Percentiles rank a stretch among this genome's conserved stretches.
Evolutionary conservation across 2,329 filamentous ascomycete species (phyloP).

Genomic region (Cladophialophora yegresii): DNA sequence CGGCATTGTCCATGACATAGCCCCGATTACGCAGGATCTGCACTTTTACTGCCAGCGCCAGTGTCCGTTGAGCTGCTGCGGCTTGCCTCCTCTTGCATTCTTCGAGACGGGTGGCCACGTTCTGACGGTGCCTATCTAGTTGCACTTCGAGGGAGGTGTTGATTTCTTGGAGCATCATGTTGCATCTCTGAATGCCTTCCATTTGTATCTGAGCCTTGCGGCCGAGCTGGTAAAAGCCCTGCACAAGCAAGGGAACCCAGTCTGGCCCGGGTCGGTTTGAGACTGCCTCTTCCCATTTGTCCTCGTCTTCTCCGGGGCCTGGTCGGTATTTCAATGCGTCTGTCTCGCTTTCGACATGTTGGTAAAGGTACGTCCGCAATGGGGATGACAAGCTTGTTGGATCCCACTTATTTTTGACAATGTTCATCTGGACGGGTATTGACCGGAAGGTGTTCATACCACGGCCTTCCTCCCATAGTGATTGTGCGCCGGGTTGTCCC

Average conservation of each 20-base stretch:
- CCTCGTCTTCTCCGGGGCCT: slow-evolving; percentile 58
- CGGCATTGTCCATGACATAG: slow-evolving; percentile 65
- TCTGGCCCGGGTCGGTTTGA: slow-evolving; percentile 59
- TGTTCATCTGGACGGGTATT: slow-evolving; percentile 61
- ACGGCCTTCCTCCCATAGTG: slow-evolving; percentile 26
- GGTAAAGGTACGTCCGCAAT: slow-evolving; percentile 66
- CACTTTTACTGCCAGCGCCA: slow-evolving; percentile 64
- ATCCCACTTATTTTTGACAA: slow-evolving; percentile 65
- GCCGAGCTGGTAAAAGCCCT: slow-evolving; percentile 62
- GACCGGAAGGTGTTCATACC: slow-evolving; percentile 57
- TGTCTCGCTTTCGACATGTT: slow-evolving; percentile 58
- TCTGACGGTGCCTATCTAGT: slow-evolving; percentile 62
- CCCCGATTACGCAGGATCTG: slow-evolving; percentile 65
- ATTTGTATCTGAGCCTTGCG: slow-evolving; percentile 60
- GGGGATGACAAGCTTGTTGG: slow-evolving; percentile 54
- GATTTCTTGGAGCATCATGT: slow-evolving; percentile 64
- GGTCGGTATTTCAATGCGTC: slow-evolving; percentile 64
- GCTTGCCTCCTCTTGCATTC: slow-evolving; percentile 62
- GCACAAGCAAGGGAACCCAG: slow-evolving; percentile 62
- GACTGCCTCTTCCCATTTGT: slow-evolving; percentile 66
- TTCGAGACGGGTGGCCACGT: slow-evolving; percentile 59
- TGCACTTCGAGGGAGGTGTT: slow-evolving; percentile 62
- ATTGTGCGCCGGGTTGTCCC: slow-evolving; percentile 43
- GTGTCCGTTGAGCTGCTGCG: slow-evolving; percentile 60
- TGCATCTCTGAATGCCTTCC: slow-evolving; percentile 59